Evolutionary conservation across 2,329 filamentous ascomycete genomes (phyloP).

Genomic region (Hypocreales sp.): DNA sequence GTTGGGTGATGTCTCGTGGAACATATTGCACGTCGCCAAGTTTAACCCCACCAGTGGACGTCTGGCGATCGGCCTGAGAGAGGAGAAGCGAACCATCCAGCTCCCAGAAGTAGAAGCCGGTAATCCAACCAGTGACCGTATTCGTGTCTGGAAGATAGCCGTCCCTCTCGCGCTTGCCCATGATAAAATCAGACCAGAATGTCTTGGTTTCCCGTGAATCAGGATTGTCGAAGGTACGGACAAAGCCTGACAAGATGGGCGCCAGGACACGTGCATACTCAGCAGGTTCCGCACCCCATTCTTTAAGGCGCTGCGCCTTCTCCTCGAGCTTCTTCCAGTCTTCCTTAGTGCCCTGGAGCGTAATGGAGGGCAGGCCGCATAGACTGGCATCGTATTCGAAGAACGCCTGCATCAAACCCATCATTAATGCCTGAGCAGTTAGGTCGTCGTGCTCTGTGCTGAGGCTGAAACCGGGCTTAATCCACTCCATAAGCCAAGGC

Average conservation of each 20-base stretch:
- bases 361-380: constrained; percentile 27
- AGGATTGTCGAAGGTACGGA: background rate
- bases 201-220: background rate
- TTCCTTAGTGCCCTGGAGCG: constrained; percentile 18
- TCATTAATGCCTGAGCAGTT: constrained; percentile 27
- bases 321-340: constrained; percentile 24
- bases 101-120: background rate
- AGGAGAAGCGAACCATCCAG: background rate
- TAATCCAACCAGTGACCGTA: background rate
- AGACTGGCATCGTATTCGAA: constrained; percentile 11
- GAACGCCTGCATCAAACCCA: constrained; percentile 25
- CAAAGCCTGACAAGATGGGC: background rate
- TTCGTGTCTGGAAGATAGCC: background rate
- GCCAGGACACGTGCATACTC: background rate
- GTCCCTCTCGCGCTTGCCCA: background rate
- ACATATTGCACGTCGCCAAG: background rate
- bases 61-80: background rate
- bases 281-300: background rate
- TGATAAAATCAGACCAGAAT: background rate
- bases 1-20: background rate
- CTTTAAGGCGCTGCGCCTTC: constrained; percentile 17
- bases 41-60: background rate
- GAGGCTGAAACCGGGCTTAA: constrained; percentile 25
- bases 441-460: constrained; percentile 20
- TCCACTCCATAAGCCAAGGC: constrained; percentile 23